Evolutionary conservation across 1,284 basidiomycete genomes (phyloP), one percentile per base, ranked within the genome.

Genomic region (Takashimella koratensis): DNA sequence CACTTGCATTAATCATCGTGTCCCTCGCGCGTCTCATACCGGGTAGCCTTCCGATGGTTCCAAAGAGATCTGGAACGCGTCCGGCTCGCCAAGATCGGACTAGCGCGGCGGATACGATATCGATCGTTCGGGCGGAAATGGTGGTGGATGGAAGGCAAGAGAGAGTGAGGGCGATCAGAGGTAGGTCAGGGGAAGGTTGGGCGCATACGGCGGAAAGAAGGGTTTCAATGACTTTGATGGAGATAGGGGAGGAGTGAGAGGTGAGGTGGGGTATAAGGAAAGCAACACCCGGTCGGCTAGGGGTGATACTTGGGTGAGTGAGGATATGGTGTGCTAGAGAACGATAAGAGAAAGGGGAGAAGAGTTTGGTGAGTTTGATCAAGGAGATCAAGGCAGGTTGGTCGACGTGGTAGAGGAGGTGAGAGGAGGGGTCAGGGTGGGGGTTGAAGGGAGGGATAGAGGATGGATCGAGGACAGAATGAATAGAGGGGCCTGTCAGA

Each of bases 181-280:
- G 46, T 10, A 60, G 27, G 30, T 52, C 25, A 49, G 45, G n/a
- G 44, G 41, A 6, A 54, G 26, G 40, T 52, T 42, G 43, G 21
- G 12, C 22, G 27, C 21, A 21, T 25, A 0, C 36, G 24, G 11
- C 16, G 4, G 25, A 20, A 41, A 39, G 5, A 16, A 45, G 42
- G 36, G 19, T 22, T 43, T 26, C 52, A 36, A 24, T 44, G 30
- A 36, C 16, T 8, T 36, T 16, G 30, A 36, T 43, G n/a, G n/a
- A n/a, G 16, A n/a, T n/a, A 21, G 42, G 13, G 10, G 10, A 5
- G 10, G 42, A 43, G 16, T 6, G 42, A 43, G 8, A n/a, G 42
- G 16, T 16, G 19, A 21, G 10, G 6, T 11, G 10, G n/a, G n/a
- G n/a, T n/a, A n/a, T n/a, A n/a, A 21, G 20, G 42, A n/a, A n/a